Percentiles rank a stretch among this genome's conserved stretches.
These are phyloP conservation scores for Hymenoscyphus occultus DNA, from an alignment of 2,329 filamentous ascomycete species.

Conservation along the genomic window DNA sequence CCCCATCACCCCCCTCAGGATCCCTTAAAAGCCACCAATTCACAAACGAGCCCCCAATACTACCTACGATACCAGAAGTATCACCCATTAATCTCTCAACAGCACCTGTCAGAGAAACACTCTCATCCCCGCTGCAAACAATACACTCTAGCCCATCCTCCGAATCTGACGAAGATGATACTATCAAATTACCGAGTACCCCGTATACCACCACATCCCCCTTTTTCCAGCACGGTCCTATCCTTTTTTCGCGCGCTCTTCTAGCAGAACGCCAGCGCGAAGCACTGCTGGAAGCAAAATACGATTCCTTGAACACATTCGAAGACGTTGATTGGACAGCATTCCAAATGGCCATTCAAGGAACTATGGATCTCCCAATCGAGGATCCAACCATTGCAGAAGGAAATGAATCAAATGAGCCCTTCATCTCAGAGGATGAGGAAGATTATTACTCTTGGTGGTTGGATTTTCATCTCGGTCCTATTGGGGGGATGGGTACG, in stretches of 20 bases:
- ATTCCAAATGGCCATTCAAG: slow-evolving; percentile 62
- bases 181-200: slow-evolving; percentile 40
- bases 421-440: slow-evolving; percentile 13
- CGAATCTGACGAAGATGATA: slow-evolving; percentile 25
- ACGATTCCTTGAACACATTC: not conserved
- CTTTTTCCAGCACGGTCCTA: slow-evolving; percentile 52
- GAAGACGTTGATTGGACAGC: slow-evolving; percentile 58
- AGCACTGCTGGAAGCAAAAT: not conserved
- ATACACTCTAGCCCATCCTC: slow-evolving; percentile 8
- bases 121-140: not conserved
- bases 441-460: not conserved
- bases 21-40: not conserved
- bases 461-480: not conserved
- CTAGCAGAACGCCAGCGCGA: not conserved
- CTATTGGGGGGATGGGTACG: not conserved
- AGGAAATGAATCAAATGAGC: slow-evolving; percentile 27
- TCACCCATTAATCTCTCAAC: slow-evolving; percentile 21
- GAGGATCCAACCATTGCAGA: slow-evolving; percentile 23
- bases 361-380: slow-evolving; percentile 46
- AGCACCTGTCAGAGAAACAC: not conserved
- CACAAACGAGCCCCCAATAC: slow-evolving; percentile 26
- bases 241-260: slow-evolving; percentile 44
- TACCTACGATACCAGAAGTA: slow-evolving; percentile 45
- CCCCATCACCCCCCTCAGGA: slow-evolving; percentile 37
- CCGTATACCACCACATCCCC: slow-evolving; percentile 50